These are phyloP conservation scores for Eucalyptus tenuipes DNA, from an alignment of 345 rosid species.

Conservation along the genomic window DNA sequence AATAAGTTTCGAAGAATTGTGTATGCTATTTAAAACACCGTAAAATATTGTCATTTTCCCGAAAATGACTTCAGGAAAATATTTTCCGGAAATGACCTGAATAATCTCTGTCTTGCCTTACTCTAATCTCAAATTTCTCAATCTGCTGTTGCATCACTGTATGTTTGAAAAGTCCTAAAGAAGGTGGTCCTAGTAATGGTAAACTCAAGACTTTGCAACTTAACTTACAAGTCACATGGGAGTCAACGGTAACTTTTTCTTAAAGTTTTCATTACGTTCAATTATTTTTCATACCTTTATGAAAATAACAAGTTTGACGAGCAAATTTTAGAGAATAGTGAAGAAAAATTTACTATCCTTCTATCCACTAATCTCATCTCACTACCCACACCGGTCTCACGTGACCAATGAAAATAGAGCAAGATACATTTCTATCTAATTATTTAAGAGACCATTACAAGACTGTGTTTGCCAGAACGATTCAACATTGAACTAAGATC, in stretches of 20 bases:
- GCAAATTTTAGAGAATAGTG: background rate
- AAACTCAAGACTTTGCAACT: background rate
- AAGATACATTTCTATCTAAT: background rate
- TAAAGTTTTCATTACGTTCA: background rate
- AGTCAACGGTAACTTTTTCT: background rate
- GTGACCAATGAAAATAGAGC: background rate
- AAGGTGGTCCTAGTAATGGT: background rate
- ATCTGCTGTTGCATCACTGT: background rate
- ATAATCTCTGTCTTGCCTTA: background rate
- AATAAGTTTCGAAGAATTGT: background rate
- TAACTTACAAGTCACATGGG: background rate
- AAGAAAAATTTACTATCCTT: background rate
- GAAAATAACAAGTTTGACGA: background rate
- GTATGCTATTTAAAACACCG: background rate
- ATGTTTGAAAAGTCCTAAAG: background rate
- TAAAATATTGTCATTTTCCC: too few relatives aligned
- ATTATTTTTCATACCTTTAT: background rate
- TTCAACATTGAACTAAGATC: background rate
- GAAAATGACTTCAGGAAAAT: too few relatives aligned
- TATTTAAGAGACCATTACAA: background rate
- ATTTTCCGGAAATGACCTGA: background rate
- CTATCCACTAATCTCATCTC: background rate
- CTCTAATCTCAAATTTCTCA: background rate
- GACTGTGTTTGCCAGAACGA: background rate
- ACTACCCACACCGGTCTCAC: accelerated